Conservation (phyloP, 768 basidiomycete species). For the Lactarius sanguifluus region DNA sequence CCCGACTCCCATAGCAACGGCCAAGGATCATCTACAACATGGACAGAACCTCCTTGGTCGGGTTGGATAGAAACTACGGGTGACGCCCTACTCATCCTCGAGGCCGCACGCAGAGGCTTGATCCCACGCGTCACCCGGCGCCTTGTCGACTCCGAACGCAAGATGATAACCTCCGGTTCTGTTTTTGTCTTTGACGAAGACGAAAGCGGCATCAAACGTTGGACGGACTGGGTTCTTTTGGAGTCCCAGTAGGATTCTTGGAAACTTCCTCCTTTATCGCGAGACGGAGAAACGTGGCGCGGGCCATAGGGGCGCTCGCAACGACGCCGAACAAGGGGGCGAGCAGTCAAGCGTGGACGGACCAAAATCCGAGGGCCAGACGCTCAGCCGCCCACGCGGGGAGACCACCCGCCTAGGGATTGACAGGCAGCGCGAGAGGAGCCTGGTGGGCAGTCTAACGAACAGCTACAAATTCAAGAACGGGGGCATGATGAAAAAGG, state of each 20-base stretch:
- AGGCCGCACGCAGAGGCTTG: slow-evolving; percentile 85
- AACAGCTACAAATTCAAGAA: slow-evolving; percentile 92
- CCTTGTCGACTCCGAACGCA: slow-evolving; percentile 87
- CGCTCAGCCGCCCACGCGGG: slow-evolving; percentile 64
- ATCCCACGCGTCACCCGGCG: slow-evolving; percentile 91
- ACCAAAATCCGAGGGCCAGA: slow-evolving; percentile 37
- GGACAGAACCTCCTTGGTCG: slow-evolving; percentile 88
- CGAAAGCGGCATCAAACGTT: slow-evolving; percentile 95
- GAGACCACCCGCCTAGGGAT: slow-evolving; percentile 49
- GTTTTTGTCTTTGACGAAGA: slow-evolving; percentile 98
- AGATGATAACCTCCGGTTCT: slow-evolving; percentile 89
- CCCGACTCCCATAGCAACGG: slow-evolving; percentile 26
- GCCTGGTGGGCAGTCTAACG: slow-evolving; percentile 85
- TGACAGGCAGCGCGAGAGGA: slow-evolving; percentile 76
- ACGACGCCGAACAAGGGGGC: slow-evolving; percentile 39
- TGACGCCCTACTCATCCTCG: slow-evolving; percentile 95
- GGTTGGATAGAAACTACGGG: slow-evolving; percentile 96
- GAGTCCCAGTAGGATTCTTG: slow-evolving; percentile 90
- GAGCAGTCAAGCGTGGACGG: slow-evolving; percentile 26
- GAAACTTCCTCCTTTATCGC: slow-evolving; percentile 94
- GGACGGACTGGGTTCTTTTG: slow-evolving; percentile 98
- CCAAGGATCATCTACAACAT: slow-evolving; percentile 43
- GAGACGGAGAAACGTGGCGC: slow-evolving; percentile 85
- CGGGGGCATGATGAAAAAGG: slow-evolving; percentile 97
- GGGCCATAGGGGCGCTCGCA: slow-evolving; percentile 55